Percentiles rank a stretch among this genome's conserved stretches.
phyloP scores from a whole-genome alignment of 2,329 filamentous ascomycete genomes.

The Moelleriella libera region DNA sequence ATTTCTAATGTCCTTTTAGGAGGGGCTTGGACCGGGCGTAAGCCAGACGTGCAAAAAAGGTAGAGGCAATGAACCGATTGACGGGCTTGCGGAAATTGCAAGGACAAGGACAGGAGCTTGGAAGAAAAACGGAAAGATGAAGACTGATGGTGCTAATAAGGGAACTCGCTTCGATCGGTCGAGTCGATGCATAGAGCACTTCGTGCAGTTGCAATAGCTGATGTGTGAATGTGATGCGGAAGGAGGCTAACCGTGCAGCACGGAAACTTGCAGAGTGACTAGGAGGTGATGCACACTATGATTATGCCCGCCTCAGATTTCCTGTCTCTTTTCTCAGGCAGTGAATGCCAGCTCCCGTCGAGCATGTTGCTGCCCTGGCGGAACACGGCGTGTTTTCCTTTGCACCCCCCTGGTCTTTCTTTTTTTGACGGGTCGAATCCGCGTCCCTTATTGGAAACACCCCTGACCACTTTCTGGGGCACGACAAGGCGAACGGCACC shows the following conservation, averaged over 20 bases:
- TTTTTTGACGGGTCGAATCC: not conserved
- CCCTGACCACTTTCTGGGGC: not conserved
- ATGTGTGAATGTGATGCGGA: not conserved
- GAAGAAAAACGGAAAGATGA: too few relatives aligned
- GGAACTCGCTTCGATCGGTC: too few relatives aligned
- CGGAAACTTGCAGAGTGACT: not conserved
- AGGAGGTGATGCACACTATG: not conserved
- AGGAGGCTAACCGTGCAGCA: not conserved
- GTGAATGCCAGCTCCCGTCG: not conserved
- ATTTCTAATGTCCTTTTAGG: not conserved
- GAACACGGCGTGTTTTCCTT: not conserved
- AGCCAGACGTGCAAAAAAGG: not conserved
- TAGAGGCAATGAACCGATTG: not conserved
- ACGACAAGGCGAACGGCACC: not conserved
- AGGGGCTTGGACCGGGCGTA: not conserved
- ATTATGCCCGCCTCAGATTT: not conserved
- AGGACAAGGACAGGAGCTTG: not conserved
- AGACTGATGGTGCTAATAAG: too few relatives aligned
- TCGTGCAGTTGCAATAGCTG: too few relatives aligned
- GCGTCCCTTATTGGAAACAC: not conserved
- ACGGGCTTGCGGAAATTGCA: not conserved
- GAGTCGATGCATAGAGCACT: too few relatives aligned
- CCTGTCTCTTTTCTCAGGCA: not conserved
- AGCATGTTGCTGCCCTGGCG: not conserved
- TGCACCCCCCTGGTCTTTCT: not conserved